Evolutionary conservation across 306 rosid genomes (phyloP).

Genomic region (Prinsepia uniflora): DNA sequence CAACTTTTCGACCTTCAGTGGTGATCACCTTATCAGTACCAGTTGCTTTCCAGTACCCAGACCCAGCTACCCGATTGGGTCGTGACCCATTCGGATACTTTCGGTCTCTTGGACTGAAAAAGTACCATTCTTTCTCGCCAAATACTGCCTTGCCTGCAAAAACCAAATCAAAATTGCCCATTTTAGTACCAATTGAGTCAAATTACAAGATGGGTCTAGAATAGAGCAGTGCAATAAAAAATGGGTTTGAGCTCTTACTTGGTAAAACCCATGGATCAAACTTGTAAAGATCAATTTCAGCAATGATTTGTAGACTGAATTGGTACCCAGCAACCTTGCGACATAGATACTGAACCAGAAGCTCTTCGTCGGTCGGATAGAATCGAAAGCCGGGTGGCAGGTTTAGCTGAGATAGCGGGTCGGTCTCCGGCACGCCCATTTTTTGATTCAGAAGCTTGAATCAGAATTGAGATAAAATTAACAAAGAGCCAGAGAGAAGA

Average conservation of each 20-base stretch:
- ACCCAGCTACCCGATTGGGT: constrained; percentile 87
- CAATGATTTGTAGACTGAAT: constrained; percentile 70
- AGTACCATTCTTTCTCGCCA: constrained; percentile 96
- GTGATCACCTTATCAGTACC: constrained; percentile 80
- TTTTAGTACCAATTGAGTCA: neutral
- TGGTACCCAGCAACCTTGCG: constrained; percentile 89
- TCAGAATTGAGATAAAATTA: neutral
- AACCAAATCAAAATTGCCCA: neutral
- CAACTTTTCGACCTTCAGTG: constrained; percentile 81
- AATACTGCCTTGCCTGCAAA: constrained; percentile 68
- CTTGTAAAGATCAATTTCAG: constrained; percentile 80
- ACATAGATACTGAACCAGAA: constrained; percentile 78
- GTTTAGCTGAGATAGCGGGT: constrained; percentile 59
- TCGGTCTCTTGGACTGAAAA: constrained; percentile 81
- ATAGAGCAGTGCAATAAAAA: neutral
- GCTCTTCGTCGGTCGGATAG: constrained; percentile 88
- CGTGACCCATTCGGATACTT: constrained; percentile 89
- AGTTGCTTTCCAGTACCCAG: constrained; percentile 98
- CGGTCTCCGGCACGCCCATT: constrained; percentile 64
- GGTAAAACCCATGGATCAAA: constrained; percentile 91
- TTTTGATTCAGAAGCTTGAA: neutral
- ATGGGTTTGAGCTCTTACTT: constrained; percentile 32
- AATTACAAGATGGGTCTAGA: neutral
- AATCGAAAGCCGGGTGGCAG: constrained; percentile 93
- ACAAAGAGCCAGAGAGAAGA: neutral